Percentiles rank a stretch among this genome's conserved stretches.
phyloP scores from a whole-genome alignment of 2,329 filamentous ascomycete genomes.

The Exophiala alcalophila region DNA sequence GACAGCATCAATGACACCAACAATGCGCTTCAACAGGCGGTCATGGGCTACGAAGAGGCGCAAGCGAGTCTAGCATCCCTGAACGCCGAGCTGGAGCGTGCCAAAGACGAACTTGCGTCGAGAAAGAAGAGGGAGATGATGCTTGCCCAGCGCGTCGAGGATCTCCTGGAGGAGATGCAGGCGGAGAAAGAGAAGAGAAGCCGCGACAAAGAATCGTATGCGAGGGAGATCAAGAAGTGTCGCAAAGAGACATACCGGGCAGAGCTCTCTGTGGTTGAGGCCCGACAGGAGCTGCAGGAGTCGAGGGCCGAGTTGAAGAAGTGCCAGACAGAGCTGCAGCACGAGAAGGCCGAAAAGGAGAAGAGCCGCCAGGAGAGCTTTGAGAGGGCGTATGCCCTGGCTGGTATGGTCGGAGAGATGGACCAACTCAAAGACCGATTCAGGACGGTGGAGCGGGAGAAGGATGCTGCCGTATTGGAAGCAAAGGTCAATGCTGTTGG shows the following conservation, averaged over 20 bases:
- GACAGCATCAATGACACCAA: constrained; percentile 33
- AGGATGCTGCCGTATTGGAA: constrained; percentile 29
- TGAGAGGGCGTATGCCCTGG: constrained; percentile 46
- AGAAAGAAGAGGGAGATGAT: constrained; percentile 44
- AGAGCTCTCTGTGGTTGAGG: constrained; percentile 53
- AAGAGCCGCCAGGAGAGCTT: constrained; percentile 48
- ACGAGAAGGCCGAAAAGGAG: constrained; percentile 48
- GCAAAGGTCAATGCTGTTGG: constrained; percentile 10
- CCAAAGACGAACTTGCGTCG: constrained; percentile 41
- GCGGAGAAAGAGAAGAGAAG: constrained; percentile 50
- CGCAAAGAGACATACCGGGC: constrained; percentile 59
- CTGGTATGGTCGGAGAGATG: constrained; percentile 45
- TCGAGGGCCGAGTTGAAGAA: constrained; percentile 45
- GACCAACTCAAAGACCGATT: constrained; percentile 44
- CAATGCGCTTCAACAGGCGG: constrained; percentile 45
- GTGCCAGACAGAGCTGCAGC: constrained; percentile 52
- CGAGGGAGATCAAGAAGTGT: constrained; percentile 56
- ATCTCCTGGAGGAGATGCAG: constrained; percentile 52
- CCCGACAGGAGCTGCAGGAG: constrained; percentile 51
- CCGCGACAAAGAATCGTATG: constrained; percentile 50
- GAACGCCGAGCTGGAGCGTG: constrained; percentile 41
- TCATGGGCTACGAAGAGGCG: constrained; percentile 47
- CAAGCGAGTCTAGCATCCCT: constrained; percentile 38
- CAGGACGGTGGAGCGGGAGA: constrained; percentile 40
- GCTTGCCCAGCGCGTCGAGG: constrained; percentile 45